A percentile compares a stretch with the other conserved stretches of the same genome.
phyloP scores from a whole-genome alignment of 345 rosid genomes.

The Chamaenerion angustifolium region DNA sequence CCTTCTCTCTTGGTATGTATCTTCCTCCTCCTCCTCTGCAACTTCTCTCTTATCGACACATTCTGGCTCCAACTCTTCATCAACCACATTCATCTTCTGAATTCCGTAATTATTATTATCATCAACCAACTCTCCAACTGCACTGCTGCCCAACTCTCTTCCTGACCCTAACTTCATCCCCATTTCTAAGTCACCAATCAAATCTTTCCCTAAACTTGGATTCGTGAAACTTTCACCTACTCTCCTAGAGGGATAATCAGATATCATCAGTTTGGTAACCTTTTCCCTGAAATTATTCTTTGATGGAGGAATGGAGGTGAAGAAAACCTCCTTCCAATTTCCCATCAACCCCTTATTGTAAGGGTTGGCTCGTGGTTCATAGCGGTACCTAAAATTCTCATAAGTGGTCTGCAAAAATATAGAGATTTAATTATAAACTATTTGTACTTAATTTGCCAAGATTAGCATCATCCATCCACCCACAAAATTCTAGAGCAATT shows the following conservation, averaged over 20 bases:
- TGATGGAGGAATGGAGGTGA: conserved; percentile 52
- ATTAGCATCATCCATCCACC: not conserved
- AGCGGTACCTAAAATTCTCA: conserved; percentile 74
- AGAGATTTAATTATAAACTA: too few relatives aligned
- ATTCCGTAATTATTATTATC: conserved; percentile 2
- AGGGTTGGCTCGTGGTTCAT: conserved; percentile 54
- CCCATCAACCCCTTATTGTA: conserved; percentile 52
- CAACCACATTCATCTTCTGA: too few relatives aligned
- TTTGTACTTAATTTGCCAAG: not conserved
- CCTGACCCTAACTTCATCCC: conserved; percentile 51
- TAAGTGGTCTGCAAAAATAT: conserved; percentile 68
- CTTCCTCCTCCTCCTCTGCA: too few relatives aligned
- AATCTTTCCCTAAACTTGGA: conserved; percentile 35
- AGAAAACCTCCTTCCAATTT: conserved; percentile 64
- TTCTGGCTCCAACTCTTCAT: too few relatives aligned
- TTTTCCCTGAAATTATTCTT: conserved; percentile 67
- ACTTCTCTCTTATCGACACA: too few relatives aligned
- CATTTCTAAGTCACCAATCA: conserved; percentile 40
- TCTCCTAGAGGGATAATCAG: conserved; percentile 34
- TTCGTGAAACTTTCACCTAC: conserved; percentile 19
- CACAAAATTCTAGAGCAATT: not conserved
- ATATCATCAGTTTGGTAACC: conserved; percentile 26
- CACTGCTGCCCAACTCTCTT: conserved; percentile 9
- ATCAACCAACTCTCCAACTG: conserved; percentile 19
- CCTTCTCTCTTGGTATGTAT: too few relatives aligned